Evolutionary conservation across 1,284 basidiomycete genomes (phyloP).

Genomic region (Cutaneotrichosporon spelunceum): DNA sequence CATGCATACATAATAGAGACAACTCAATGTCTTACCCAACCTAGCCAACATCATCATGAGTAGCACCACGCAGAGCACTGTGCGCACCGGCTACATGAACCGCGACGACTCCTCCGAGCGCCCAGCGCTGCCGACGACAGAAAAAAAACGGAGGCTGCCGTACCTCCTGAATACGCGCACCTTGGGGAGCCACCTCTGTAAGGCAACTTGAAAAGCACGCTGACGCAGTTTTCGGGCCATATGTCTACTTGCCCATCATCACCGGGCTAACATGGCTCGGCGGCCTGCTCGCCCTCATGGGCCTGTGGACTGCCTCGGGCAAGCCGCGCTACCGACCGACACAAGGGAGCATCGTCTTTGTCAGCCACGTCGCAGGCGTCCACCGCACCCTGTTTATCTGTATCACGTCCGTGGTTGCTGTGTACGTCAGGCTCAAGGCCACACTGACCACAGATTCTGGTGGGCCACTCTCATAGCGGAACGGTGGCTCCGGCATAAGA

Average conservation of each 20-base stretch:
- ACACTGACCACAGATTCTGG: conserved; percentile 34
- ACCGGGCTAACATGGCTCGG: conserved; percentile 42
- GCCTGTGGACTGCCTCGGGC: conserved; percentile 48
- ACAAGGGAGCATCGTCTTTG: conserved; percentile 52
- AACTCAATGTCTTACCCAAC: no score
- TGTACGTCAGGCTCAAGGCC: conserved; percentile 20
- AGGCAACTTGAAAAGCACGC: conserved; percentile 13
- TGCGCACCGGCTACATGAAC: background rate
- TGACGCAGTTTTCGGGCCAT: conserved; percentile 48
- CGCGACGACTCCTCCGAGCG: background rate
- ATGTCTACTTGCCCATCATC: conserved; percentile 46
- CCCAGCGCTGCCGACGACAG: background rate
- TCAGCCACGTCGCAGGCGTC: conserved; percentile 54
- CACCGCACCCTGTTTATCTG: conserved; percentile 51
- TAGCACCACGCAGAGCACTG: background rate
- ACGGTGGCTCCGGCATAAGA: conserved; percentile 54
- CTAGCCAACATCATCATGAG: background rate
- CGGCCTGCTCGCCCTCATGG: conserved; percentile 46
- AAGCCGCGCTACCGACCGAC: conserved; percentile 48
- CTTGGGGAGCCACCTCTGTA: conserved; percentile 42
- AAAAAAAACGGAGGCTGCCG: background rate
- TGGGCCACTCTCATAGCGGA: conserved; percentile 52
- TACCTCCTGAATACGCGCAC: conserved; percentile 39
- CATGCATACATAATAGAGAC: no score
- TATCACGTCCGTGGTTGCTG: conserved; percentile 38